Evolutionary conservation across 441 rosid genomes (phyloP).

Genomic region (Eutrema salsugineum): DNA sequence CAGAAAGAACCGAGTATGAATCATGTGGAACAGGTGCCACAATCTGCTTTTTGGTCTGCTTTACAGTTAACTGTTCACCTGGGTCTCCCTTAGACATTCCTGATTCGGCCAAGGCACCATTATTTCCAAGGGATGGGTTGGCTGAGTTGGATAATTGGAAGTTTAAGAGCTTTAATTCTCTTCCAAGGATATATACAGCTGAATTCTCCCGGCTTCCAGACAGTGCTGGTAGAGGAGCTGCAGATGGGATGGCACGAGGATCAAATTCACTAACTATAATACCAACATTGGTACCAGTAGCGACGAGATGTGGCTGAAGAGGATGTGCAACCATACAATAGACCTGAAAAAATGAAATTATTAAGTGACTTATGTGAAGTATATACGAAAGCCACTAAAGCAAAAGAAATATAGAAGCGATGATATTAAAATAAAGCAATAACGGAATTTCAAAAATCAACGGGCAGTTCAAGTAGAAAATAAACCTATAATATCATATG

Average conservation of each 20-base stretch:
- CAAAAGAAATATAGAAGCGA: not conserved
- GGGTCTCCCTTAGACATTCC: constrained; percentile 82
- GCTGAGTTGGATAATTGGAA: constrained; percentile 81
- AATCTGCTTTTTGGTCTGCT: constrained; percentile 86
- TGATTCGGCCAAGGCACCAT: constrained; percentile 78
- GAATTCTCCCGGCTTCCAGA: constrained; percentile 92
- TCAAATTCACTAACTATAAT: constrained; percentile 95
- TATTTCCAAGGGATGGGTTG: constrained; percentile 88
- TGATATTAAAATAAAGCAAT: not conserved
- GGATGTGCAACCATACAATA: constrained; percentile 98
- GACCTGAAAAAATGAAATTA: constrained; percentile 56
- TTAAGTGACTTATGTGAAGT: constrained; percentile 25
- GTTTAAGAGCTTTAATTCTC: constrained; percentile 84
- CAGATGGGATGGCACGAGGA: constrained; percentile 88
- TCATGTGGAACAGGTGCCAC: constrained; percentile 97
- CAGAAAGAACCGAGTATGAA: constrained; percentile 93
- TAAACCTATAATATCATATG: not conserved
- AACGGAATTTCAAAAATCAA: constrained; percentile 1
- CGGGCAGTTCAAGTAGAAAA: not conserved
- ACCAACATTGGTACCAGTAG: constrained; percentile 95
- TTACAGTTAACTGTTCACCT: constrained; percentile 69
- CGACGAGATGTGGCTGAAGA: constrained; percentile 97
- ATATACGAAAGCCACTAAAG: constrained; percentile 4
- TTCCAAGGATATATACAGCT: constrained; percentile 81
- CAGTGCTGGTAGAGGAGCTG: constrained; percentile 81